A percentile compares a stretch with the other conserved stretches of the same genome.
These are phyloP conservation scores for Phytophthora europaea DNA, from an alignment of 352 stramenopile species.

Conservation along the genomic window DNA sequence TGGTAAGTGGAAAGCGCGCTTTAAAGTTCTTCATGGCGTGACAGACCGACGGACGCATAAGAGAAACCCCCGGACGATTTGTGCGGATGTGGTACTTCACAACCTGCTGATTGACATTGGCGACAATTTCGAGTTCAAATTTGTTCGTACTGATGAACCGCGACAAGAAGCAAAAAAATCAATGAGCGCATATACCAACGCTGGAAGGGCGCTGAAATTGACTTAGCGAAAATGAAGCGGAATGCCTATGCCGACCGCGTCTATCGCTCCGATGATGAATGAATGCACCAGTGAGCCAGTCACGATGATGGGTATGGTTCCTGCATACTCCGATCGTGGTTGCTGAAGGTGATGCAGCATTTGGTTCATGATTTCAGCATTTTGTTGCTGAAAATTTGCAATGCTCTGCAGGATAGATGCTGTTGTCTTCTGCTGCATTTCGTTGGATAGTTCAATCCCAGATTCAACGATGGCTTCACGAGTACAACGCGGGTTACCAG, in stretches of 20 bases:
- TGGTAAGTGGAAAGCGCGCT: too few relatives aligned
- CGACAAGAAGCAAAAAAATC: background rate
- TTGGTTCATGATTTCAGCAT: background rate
- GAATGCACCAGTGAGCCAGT: background rate
- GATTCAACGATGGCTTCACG: background rate
- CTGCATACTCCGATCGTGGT: background rate
- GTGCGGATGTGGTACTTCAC: too few relatives aligned
- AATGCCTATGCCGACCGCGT: background rate
- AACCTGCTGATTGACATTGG: too few relatives aligned
- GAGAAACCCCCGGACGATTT: too few relatives aligned
- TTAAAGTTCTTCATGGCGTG: too few relatives aligned
- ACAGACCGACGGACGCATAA: too few relatives aligned
- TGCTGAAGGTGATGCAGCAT: background rate
- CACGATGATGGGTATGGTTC: too few relatives aligned
- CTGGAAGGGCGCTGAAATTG: constrained; percentile 2
- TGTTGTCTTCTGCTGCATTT: background rate
- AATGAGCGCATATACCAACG: background rate
- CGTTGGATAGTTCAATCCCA: background rate
- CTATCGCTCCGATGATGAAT: background rate
- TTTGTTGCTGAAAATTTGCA: background rate
- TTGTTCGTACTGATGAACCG: too few relatives aligned
- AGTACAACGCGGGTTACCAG: too few relatives aligned
- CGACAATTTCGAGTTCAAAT: too few relatives aligned
- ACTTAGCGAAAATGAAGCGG: constrained; percentile 1
- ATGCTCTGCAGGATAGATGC: background rate